A percentile compares a stretch with the other conserved stretches of the same genome.
Evolutionary conservation across 495 filamentous ascomycete genomes (phyloP).

Genomic region (Penicillium macrosclerotiorum): DNA sequence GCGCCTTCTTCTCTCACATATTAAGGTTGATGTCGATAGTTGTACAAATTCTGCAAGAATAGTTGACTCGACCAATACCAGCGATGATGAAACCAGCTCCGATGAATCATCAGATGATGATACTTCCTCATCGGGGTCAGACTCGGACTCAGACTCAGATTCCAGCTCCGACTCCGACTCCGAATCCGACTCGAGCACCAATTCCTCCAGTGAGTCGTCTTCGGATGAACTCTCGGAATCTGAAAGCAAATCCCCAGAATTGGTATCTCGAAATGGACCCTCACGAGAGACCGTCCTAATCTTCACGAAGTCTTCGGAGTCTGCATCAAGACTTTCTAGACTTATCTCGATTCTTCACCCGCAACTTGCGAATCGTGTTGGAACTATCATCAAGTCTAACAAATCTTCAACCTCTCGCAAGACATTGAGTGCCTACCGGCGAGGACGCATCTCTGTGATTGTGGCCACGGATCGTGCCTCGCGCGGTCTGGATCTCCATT

Average conservation of each 20-base stretch:
- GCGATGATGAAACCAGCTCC: constrained; percentile 31
- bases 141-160: constrained; percentile 29
- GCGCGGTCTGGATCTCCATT: constrained; percentile 82
- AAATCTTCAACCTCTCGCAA: constrained; percentile 62
- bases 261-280: constrained; percentile 1
- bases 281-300: constrained; percentile 57
- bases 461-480: constrained; percentile 90
- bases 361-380: constrained; percentile 51
- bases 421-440: constrained; percentile 60
- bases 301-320: constrained; percentile 86
- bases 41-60: constrained; percentile 23
- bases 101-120: constrained; percentile 31
- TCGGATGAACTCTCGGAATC: constrained; percentile 26
- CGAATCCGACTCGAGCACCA: constrained; percentile 24
- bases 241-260: not conserved
- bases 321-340: constrained; percentile 72
- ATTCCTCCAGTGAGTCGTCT: constrained; percentile 21
- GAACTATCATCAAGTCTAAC: constrained; percentile 72
- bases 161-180: constrained; percentile 19
- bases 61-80: constrained; percentile 27
- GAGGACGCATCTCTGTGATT: constrained; percentile 66
- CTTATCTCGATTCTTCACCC: constrained; percentile 71
- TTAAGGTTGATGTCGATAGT: constrained; percentile 26
- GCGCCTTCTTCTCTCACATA: constrained; percentile 35
- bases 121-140: constrained; percentile 21